Evolutionary conservation across 139 green algal genomes (phyloP).

Genomic region (Chlamydomonas sphaeroides): DNA sequence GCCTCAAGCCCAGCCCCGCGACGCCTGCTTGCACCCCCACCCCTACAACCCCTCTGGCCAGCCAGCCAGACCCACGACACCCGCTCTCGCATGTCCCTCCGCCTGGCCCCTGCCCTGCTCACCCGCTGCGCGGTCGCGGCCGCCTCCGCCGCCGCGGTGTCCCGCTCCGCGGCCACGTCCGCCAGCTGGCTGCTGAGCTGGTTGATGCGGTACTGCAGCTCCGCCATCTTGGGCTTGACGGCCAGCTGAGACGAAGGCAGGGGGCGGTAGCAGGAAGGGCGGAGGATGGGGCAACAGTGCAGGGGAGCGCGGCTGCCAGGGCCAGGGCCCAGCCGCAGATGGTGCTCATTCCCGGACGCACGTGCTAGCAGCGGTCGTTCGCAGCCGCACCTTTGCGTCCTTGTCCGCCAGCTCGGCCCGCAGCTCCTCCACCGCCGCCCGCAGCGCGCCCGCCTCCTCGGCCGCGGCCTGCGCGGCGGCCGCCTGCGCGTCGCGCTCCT

Average conservation of each 20-base stretch:
- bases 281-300: background rate
- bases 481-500: background rate
- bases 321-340: too few species aligned
- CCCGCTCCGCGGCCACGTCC: background rate
- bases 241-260: background rate
- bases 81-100: too few species aligned
- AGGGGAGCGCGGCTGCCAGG: too few species aligned
- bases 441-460: background rate
- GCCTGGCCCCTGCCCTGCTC: background rate
- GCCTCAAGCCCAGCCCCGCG: too few species aligned
- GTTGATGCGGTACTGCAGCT: slow-evolving; percentile 37
- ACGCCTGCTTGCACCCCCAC: too few species aligned
- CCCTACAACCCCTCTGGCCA: too few species aligned
- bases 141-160: background rate
- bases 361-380: too few species aligned
- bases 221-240: slow-evolving; percentile 41
- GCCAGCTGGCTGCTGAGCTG: background rate
- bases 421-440: background rate
- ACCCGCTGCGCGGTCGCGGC: background rate
- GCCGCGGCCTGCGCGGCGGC: background rate
- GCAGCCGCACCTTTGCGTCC: slow-evolving; percentile 8
- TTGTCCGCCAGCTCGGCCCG: slow-evolving; percentile 19
- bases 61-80: too few species aligned
- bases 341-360: too few species aligned
- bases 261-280: background rate